A percentile compares a stretch with the other conserved stretches of the same genome.
Conservation (phyloP, 2,329 filamentous ascomycete genomes). For the Graphiopsis chlorocephala region DNA sequence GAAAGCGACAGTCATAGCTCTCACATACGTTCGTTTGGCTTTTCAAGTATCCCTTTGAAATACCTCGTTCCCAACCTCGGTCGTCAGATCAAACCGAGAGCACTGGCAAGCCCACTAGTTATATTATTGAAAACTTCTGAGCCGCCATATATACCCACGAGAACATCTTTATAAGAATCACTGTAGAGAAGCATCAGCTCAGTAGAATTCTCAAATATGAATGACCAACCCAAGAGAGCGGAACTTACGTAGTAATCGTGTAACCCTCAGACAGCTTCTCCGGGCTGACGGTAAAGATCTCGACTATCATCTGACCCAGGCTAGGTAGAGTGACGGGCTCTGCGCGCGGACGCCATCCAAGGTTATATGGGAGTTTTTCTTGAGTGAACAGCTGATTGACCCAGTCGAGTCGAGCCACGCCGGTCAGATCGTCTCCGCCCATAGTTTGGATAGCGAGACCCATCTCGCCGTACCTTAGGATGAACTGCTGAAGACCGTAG, state of each 20-base stretch:
- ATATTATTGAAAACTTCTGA: slow-evolving; percentile 29
- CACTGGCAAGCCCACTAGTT: slow-evolving; percentile 24
- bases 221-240: not conserved
- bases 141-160: slow-evolving; percentile 26
- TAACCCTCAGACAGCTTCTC: slow-evolving; percentile 24
- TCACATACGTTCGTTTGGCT: not conserved
- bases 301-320: slow-evolving; percentile 27
- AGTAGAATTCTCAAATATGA: not conserved
- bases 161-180: slow-evolving; percentile 28
- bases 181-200: slow-evolving; percentile 1
- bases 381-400: slow-evolving; percentile 37
- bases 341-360: slow-evolving; percentile 35
- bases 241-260: slow-evolving; percentile 17
- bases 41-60: not conserved
- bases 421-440: slow-evolving; percentile 31
- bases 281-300: slow-evolving; percentile 25
- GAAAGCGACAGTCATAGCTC: not conserved
- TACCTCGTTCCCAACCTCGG: not conserved
- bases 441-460: slow-evolving; percentile 38
- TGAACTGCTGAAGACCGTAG: slow-evolving; percentile 33
- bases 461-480: slow-evolving; percentile 39
- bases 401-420: slow-evolving; percentile 35
- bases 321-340: slow-evolving; percentile 26
- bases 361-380: slow-evolving; percentile 37
- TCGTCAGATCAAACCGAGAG: slow-evolving; percentile 22